These are phyloP conservation scores for Myriosclerotinia duriaeana DNA, from an alignment of 2,329 filamentous ascomycete genomes.

Conservation along the genomic window DNA sequence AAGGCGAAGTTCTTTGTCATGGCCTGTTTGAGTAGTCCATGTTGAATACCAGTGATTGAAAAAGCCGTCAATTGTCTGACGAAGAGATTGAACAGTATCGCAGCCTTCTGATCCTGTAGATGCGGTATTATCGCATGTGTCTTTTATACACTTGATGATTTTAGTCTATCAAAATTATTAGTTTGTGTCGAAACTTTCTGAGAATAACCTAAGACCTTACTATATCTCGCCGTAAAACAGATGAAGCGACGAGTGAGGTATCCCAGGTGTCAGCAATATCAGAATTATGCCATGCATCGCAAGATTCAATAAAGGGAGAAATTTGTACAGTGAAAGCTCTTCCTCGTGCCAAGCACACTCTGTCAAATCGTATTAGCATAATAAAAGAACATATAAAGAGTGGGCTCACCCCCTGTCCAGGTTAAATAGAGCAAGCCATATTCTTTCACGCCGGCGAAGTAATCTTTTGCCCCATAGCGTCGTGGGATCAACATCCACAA, in stretches of 20 bases:
- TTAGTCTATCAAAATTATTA: conserved; percentile 45
- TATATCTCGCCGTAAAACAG: conserved; percentile 65
- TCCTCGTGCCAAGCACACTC: conserved; percentile 68
- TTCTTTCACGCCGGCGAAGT: conserved; percentile 63
- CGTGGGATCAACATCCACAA: conserved; percentile 58
- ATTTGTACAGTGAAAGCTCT: conserved; percentile 67
- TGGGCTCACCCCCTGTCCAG: conserved; percentile 61
- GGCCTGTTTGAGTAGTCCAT: conserved; percentile 59
- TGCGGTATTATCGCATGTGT: conserved; percentile 57
- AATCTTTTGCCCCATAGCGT: conserved; percentile 62
- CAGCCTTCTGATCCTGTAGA: conserved; percentile 50
- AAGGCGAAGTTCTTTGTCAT: conserved; percentile 55
- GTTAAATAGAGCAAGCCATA: conserved; percentile 71
- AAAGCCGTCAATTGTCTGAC: conserved; percentile 62
- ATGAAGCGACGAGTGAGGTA: conserved; percentile 69
- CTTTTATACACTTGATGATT: conserved; percentile 57
- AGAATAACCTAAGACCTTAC: conserved; percentile 43
- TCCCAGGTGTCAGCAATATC: conserved; percentile 65
- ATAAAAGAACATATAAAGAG: not conserved
- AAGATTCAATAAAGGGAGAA: conserved; percentile 63
- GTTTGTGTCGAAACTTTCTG: not conserved
- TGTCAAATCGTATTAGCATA: conserved; percentile 36
- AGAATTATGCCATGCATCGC: conserved; percentile 67
- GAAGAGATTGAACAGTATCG: conserved; percentile 56
- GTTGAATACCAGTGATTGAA: conserved; percentile 64